These are phyloP conservation scores for Podospora didyma DNA, from an alignment of 495 filamentous ascomycete species.

Conservation along the genomic window DNA sequence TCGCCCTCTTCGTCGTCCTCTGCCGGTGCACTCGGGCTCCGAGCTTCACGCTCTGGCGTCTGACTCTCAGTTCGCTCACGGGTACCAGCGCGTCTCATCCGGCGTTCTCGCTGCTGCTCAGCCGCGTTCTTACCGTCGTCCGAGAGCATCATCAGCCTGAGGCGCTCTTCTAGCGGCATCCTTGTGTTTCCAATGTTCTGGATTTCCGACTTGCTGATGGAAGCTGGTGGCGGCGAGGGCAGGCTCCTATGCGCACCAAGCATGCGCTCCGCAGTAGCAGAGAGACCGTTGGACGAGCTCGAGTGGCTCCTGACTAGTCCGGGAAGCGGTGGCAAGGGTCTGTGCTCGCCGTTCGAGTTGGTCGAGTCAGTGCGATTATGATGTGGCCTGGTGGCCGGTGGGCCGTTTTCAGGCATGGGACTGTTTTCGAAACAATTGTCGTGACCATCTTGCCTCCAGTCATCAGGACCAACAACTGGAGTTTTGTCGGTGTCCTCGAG, in stretches of 20 bases:
- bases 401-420: constrained; percentile 51
- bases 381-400: constrained; percentile 33
- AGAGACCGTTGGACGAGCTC: constrained; percentile 42
- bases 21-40: constrained; percentile 33
- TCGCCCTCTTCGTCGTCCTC: constrained; percentile 42
- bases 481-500: constrained; percentile 96
- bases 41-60: constrained; percentile 44
- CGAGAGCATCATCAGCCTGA: constrained; percentile 77
- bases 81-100: constrained; percentile 52
- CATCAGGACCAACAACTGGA: constrained; percentile 91
- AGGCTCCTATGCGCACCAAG: constrained; percentile 56
- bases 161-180: constrained; percentile 77
- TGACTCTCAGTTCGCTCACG: constrained; percentile 44
- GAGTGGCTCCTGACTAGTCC: constrained; percentile 39
- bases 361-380: constrained; percentile 58
- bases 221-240: constrained; percentile 63
- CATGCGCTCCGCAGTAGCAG: constrained; percentile 61
- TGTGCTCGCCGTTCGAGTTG: constrained; percentile 67
- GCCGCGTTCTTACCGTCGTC: constrained; percentile 52
- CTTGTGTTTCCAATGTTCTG: constrained; percentile 61
- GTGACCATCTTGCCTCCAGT: constrained; percentile 77
- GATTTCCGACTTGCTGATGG: constrained; percentile 65
- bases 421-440: constrained; percentile 73
- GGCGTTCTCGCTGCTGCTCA: constrained; percentile 58
- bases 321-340: constrained; percentile 73